Base-by-base conservation (phyloP, 1,284 basidiomycete genomes). In the Trichosporon inkin region DNA sequence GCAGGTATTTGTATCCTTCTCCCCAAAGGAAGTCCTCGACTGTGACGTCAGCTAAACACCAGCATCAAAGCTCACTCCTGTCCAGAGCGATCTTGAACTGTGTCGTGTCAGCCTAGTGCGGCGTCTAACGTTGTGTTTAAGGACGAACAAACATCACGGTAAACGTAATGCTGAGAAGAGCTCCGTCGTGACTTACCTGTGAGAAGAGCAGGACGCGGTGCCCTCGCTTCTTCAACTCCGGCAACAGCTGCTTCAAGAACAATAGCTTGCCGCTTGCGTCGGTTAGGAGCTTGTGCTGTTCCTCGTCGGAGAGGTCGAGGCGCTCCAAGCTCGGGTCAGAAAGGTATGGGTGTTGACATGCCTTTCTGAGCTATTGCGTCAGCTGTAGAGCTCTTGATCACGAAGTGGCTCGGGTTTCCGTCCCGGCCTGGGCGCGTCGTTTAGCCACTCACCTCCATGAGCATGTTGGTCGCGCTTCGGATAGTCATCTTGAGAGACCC, bases 131-230 rank as follows among this genome's bases (percentile, higher is more conserved):
- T 14, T 13, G n/a, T n/a, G n/a, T n/a, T n/a, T n/a, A n/a, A n/a
- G n/a, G n/a, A n/a, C n/a, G n/a, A n/a, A n/a, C n/a, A n/a, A n/a
- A n/a, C n/a, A n/a, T n/a, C n/a, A n/a, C n/a, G n/a, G n/a, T n/a
- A n/a, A n/a, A n/a, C n/a, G n/a, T n/a, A n/a, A n/a, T n/a, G n/a
- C n/a, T n/a, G n/a, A n/a, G 38, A 17, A 40, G 38, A 16, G 35
- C 2, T 20, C 19, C 7, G 8, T 19, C 2, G 35, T 13, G 28
- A 57, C 83, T 70, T 77, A 95, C 96, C 82, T 99, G 96, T 77
- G 92, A 96, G 80, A 99, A 99, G 24, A 99, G 81, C 20, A 99
- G 82, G n/a, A 98, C 87, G 24, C 96, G 87, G 78, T 99, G 96
- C 0, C 92, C 93, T 41, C 88, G 85, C 55, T 86, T 85, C 72